These are phyloP conservation scores for Saturnispora hagleri DNA, from an alignment of 805 yeast species.

Conservation along the genomic window DNA sequence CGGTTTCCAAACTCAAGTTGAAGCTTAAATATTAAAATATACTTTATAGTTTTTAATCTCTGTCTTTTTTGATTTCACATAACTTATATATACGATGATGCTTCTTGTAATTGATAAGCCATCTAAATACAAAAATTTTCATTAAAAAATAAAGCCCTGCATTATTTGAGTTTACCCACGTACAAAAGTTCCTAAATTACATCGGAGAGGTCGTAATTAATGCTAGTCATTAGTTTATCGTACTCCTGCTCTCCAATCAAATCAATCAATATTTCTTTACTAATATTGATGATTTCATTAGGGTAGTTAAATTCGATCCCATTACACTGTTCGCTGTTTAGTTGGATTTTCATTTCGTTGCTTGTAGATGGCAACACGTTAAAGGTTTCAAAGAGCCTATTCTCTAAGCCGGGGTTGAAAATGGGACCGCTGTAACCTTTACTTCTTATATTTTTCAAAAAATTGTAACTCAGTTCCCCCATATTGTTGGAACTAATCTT, in stretches of 20 bases:
- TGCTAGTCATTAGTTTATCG: conserved; percentile 60
- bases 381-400: conserved; percentile 29
- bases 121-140: neutral
- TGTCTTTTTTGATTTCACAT: neutral
- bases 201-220: conserved; percentile 34
- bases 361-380: conserved; percentile 19
- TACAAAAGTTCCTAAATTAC: conserved; percentile 5
- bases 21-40: conserved; percentile 6
- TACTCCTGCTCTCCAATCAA: conserved; percentile 72
- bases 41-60: neutral
- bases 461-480: conserved; percentile 19
- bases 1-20: conserved; percentile 77
- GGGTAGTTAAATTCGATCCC: conserved; percentile 58
- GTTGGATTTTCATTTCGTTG: conserved; percentile 20
- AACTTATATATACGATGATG: neutral
- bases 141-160: too few species aligned
- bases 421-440: conserved; percentile 15
- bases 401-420: conserved; percentile 19
- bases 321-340: conserved; percentile 33
- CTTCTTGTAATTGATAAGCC: neutral
- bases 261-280: conserved; percentile 60
- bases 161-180: too few species aligned
- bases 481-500: conserved; percentile 27
- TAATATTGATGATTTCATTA: conserved; percentile 53
- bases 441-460: conserved; percentile 17